Percentiles rank a stretch among this genome's conserved stretches.
Conservation (phyloP, 2,329 filamentous ascomycete species). For the Neofusicoccum laricinum region DNA sequence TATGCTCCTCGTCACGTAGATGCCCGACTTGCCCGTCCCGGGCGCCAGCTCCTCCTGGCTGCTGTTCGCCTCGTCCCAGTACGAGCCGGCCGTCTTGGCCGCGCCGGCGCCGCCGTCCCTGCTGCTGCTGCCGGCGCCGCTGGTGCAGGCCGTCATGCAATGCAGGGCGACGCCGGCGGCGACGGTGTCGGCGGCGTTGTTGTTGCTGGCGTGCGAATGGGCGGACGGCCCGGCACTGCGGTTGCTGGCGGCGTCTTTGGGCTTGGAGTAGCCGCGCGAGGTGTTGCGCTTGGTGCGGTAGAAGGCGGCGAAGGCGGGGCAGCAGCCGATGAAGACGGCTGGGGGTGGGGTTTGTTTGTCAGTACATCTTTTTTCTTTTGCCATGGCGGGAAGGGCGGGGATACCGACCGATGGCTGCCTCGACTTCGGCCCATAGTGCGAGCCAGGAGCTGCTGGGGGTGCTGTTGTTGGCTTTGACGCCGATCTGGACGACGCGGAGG, state of each 20-base stretch:
- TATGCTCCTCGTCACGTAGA: constrained; percentile 13
- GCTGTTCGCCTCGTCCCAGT: constrained; percentile 2
- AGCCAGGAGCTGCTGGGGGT: constrained; percentile 36
- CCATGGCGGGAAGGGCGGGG: constrained; percentile 20
- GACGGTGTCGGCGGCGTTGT: neutral
- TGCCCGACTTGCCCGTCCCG: neutral
- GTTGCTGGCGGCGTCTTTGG: neutral
- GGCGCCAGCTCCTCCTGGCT: constrained; percentile 5
- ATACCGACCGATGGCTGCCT: constrained; percentile 32
- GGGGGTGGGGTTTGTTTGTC: no score
- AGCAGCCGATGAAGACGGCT: constrained; percentile 29
- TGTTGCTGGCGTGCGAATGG: neutral
- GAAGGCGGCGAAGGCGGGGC: constrained; percentile 22
- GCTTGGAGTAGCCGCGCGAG: constrained; percentile 21
- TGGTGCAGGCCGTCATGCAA: neutral
- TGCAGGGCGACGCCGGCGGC: neutral
- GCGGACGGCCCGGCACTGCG: no score
- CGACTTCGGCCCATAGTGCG: constrained; percentile 36
- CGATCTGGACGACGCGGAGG: constrained; percentile 33
- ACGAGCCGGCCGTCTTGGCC: neutral
- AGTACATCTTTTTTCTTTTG: neutral
- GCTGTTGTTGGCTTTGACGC: constrained; percentile 25
- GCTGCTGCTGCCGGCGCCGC: neutral
- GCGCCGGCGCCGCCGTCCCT: neutral
- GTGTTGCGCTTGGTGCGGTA: constrained; percentile 19